Conservation (phyloP, 352 stramenopile species). For the Phytophthora foliorum region DNA sequence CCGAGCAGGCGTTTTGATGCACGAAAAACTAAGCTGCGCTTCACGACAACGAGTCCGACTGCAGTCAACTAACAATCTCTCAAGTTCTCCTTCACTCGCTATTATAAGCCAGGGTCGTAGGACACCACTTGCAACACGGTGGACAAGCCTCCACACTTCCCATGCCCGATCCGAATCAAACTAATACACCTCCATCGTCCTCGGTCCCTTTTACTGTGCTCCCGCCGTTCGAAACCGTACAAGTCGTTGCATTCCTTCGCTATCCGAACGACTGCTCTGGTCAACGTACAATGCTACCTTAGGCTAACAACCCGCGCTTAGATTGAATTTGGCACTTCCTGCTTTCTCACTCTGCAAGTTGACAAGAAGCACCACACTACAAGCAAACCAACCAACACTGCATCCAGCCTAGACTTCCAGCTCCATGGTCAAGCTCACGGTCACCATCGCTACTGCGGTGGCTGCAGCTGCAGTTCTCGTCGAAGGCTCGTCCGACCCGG, state of each 20-base stretch:
- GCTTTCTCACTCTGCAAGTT: slow-evolving; percentile 15
- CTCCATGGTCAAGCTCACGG: slow-evolving; percentile 14
- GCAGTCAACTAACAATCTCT: no score
- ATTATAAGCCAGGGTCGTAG: no score
- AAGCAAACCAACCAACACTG: no score
- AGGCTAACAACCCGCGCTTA: background rate
- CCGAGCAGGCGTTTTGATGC: no score
- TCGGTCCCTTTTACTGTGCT: background rate
- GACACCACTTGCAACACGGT: no score
- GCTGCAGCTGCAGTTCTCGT: slow-evolving; percentile 14
- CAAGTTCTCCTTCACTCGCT: no score
- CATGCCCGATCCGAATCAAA: background rate
- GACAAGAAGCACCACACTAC: slow-evolving; percentile 4
- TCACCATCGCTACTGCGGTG: slow-evolving; percentile 8
- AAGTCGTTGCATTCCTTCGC: slow-evolving; percentile 15
- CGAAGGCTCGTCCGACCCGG: background rate
- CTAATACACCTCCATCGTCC: background rate
- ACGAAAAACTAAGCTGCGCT: no score
- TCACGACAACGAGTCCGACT: no score
- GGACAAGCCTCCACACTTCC: background rate
- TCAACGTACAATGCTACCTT: slow-evolving; percentile 15
- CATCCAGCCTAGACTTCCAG: background rate
- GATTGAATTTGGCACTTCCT: background rate
- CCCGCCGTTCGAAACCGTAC: slow-evolving; percentile 10
- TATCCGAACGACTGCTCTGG: slow-evolving; percentile 23